phyloP scores from a whole-genome alignment of 148 eudicot genomes.

The Dysphania ambrosioides region DNA sequence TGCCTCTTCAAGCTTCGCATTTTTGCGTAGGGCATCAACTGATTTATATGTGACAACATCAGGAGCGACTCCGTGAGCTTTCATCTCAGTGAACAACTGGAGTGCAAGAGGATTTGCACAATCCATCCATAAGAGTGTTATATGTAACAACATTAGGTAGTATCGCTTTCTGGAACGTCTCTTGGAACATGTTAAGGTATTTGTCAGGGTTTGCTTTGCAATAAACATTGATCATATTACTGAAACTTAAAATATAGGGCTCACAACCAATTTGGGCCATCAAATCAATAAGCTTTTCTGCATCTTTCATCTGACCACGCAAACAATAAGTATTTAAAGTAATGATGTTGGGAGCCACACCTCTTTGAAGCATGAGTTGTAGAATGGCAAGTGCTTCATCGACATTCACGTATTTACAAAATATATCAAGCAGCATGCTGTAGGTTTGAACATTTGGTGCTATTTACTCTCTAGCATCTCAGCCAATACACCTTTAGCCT shows the following conservation, averaged over 20 bases:
- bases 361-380: background rate
- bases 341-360: slow-evolving; percentile 3
- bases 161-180: slow-evolving; percentile 5
- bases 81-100: no score
- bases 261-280: background rate
- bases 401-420: slow-evolving; percentile 8
- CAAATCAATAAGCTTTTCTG: background rate
- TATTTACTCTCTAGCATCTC: no score
- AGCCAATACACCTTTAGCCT: no score
- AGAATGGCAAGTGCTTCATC: slow-evolving; percentile 5
- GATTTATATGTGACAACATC: no score
- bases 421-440: no score
- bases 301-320: slow-evolving; percentile 12
- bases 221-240: slow-evolving; percentile 17
- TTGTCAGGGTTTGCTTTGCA: background rate
- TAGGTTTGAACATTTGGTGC: no score
- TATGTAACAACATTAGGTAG: no score
- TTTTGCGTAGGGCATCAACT: no score
- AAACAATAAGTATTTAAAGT: slow-evolving; percentile 18
- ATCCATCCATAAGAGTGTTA: no score
- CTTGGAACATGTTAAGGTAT: background rate
- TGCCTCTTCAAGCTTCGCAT: no score
- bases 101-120: no score
- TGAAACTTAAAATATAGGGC: slow-evolving; percentile 7
- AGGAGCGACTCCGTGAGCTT: no score